Conservation (phyloP, 192 early-diverging fungal species). For the Rhizophagus clarus region DNA sequence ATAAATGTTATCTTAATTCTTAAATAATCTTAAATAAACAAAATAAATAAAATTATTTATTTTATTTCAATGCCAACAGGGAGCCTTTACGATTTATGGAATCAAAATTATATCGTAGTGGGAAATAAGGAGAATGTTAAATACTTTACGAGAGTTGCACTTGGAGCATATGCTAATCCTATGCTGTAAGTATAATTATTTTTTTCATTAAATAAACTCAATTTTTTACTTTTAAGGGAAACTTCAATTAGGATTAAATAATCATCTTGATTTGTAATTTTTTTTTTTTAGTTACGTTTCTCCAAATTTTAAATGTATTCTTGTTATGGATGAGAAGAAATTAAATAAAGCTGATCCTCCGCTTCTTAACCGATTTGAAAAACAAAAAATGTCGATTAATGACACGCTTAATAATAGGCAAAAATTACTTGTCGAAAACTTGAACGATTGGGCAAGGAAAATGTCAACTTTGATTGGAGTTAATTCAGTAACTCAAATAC, state of each 20-base stretch:
- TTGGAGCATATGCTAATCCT: slow-evolving; percentile 29
- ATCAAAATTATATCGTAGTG: slow-evolving; percentile 32
- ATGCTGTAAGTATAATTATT: slow-evolving; percentile 24
- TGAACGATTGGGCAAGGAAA: slow-evolving; percentile 18
- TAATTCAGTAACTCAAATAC: background rate
- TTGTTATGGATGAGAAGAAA: slow-evolving; percentile 28
- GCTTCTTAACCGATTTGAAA: slow-evolving; percentile 25
- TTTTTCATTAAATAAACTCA: too few species aligned
- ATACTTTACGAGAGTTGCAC: slow-evolving; percentile 23
- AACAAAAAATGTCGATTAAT: slow-evolving; percentile 26
- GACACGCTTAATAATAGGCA: slow-evolving; percentile 3
- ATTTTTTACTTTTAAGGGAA: too few species aligned
- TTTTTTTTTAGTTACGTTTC: background rate
- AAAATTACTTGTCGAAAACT: background rate
- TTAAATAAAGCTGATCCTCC: slow-evolving; percentile 19
- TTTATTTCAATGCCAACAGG: background rate
- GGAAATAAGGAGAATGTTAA: slow-evolving; percentile 14
- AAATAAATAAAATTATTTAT: background rate
- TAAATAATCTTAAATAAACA: too few species aligned
- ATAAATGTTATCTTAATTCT: background rate
- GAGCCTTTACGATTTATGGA: slow-evolving; percentile 31
- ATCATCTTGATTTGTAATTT: background rate
- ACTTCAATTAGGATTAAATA: background rate
- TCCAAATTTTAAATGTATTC: slow-evolving; percentile 25
- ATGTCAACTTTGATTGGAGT: slow-evolving; percentile 8